Percentiles rank a stretch among this genome's conserved stretches.
Conservation (phyloP, 2,329 filamentous ascomycete species). For the Phialophora tarda region DNA sequence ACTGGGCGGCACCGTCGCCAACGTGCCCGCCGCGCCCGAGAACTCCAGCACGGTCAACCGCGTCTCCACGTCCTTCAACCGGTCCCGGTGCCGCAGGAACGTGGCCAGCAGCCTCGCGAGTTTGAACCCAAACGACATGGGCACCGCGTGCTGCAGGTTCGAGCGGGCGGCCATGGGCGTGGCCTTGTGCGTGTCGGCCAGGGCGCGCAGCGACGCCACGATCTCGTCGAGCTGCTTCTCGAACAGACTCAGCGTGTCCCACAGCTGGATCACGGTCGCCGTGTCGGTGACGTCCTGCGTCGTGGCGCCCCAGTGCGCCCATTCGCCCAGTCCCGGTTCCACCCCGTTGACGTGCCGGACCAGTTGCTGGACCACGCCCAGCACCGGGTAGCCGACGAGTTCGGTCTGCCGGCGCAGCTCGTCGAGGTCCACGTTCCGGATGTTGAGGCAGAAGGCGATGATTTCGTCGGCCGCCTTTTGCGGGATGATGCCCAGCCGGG, state of each 20-base stretch:
- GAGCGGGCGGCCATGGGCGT: constrained; percentile 39
- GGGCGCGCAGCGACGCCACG: constrained; percentile 26
- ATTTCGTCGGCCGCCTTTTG: constrained; percentile 36
- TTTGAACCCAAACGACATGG: constrained; percentile 39
- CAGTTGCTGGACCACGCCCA: constrained; percentile 38
- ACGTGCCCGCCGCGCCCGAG: constrained; percentile 38
- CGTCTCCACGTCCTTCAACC: constrained; percentile 33
- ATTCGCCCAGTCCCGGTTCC: constrained; percentile 35
- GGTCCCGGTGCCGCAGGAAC: constrained; percentile 34
- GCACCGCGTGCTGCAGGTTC: constrained; percentile 39
- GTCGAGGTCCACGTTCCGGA: constrained; percentile 35
- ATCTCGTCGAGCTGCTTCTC: constrained; percentile 31
- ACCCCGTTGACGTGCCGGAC: constrained; percentile 35
- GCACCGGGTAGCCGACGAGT: constrained; percentile 37
- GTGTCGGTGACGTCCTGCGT: constrained; percentile 41
- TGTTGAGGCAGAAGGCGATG: constrained; percentile 34
- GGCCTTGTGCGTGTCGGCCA: constrained; percentile 32
- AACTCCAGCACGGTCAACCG: constrained; percentile 37
- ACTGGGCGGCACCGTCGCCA: constrained; percentile 35
- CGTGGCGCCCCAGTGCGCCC: constrained; percentile 39
- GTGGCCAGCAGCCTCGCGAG: constrained; percentile 36
- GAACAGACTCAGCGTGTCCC: constrained; percentile 36
- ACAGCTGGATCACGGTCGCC: constrained; percentile 38
- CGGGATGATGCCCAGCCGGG: constrained; percentile 37
- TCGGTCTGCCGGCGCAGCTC: constrained; percentile 36